Evolutionary conservation across 441 rosid species (phyloP).

Genomic region (Theobroma grandiflorum): DNA sequence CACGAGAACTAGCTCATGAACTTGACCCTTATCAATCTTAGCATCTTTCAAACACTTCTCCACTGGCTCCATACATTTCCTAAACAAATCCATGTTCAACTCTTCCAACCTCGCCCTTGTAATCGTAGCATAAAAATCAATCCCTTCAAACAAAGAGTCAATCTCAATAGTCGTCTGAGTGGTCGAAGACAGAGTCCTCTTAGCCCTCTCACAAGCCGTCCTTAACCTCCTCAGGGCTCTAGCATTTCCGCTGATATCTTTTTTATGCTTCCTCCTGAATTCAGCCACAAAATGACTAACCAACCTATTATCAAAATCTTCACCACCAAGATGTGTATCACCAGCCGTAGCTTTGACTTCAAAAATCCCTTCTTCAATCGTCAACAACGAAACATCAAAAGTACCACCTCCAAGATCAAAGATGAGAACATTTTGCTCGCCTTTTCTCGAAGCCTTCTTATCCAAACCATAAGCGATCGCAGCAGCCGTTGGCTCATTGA

Average conservation of each 20-base stretch:
- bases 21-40: constrained; percentile 49
- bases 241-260: constrained; percentile 49
- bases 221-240: constrained; percentile 54
- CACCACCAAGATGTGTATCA: constrained; percentile 62
- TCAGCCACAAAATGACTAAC: constrained; percentile 52
- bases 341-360: constrained; percentile 58
- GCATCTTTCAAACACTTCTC: constrained; percentile 58
- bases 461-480: constrained; percentile 53
- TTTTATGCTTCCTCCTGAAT: constrained; percentile 57
- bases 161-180: constrained; percentile 52
- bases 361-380: constrained; percentile 48
- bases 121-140: constrained; percentile 51
- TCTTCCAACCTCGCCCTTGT: constrained; percentile 64
- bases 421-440: constrained; percentile 46
- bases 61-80: constrained; percentile 58
- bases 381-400: constrained; percentile 49
- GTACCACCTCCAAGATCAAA: constrained; percentile 55
- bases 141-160: constrained; percentile 53
- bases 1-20: constrained; percentile 57
- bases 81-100: constrained; percentile 52
- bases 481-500: constrained; percentile 53
- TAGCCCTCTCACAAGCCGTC: constrained; percentile 53
- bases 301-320: constrained; percentile 58
- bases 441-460: constrained; percentile 40
- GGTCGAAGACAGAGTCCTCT: constrained; percentile 50